Evolutionary conservation across 805 yeast species (phyloP).

Genomic region (Candida vartiovaarae): DNA sequence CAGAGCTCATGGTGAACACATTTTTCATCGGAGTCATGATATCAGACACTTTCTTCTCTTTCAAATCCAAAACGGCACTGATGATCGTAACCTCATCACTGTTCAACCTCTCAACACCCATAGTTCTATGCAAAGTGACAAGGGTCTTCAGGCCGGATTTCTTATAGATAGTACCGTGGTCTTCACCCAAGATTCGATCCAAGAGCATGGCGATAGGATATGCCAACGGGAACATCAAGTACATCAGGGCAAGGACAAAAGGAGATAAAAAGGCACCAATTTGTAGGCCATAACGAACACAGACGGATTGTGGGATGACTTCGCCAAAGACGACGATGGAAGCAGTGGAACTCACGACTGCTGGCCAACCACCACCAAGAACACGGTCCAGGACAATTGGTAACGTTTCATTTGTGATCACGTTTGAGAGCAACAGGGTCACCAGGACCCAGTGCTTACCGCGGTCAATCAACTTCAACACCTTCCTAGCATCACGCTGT

Average conservation of each 20-base stretch:
- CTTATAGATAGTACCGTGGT: slow-evolving; percentile 92
- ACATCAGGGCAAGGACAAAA: slow-evolving; percentile 79
- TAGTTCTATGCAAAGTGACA: slow-evolving; percentile 86
- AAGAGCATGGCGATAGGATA: slow-evolving; percentile 80
- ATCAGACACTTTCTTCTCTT: slow-evolving; percentile 77
- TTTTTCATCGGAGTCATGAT: slow-evolving; percentile 94
- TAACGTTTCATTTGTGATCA: slow-evolving; percentile 87
- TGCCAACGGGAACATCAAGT: slow-evolving; percentile 84
- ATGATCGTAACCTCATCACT: slow-evolving; percentile 96
- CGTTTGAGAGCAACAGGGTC: slow-evolving; percentile 77
- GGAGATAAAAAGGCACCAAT: slow-evolving; percentile 90
- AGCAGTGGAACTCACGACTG: slow-evolving; percentile 89
- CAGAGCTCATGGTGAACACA: slow-evolving; percentile 83
- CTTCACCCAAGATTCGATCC: slow-evolving; percentile 84
- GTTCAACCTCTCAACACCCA: slow-evolving; percentile 91
- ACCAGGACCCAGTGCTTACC: slow-evolving; percentile 98
- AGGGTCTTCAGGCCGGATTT: slow-evolving; percentile 89
- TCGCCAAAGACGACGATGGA: slow-evolving; percentile 94
- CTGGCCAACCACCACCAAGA: slow-evolving; percentile 96
- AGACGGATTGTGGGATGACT: slow-evolving; percentile 88
- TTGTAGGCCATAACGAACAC: slow-evolving; percentile 87
- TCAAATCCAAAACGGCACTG: slow-evolving; percentile 86
- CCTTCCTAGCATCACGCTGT: slow-evolving; percentile 61
- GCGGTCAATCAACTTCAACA: slow-evolving; percentile 59
- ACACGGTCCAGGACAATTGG: slow-evolving; percentile 92